Conservation (phyloP, 2,329 filamentous ascomycete species). For the Monosporascus sp. region DNA sequence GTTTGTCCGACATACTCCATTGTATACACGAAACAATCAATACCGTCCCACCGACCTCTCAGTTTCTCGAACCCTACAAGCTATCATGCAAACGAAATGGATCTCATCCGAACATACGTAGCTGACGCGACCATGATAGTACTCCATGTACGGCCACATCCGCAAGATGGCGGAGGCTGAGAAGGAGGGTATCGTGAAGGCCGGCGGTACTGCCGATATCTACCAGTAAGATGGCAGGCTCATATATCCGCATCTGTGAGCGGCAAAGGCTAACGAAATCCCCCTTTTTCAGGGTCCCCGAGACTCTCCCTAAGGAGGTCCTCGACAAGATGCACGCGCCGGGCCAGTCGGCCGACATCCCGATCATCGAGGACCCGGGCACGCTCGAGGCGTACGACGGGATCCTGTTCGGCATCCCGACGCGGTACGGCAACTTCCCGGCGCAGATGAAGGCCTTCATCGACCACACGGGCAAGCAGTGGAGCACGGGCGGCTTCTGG, state of each 20-base stretch:
- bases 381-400: conserved; percentile 74
- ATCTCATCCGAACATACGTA: background rate
- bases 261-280: background rate
- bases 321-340: conserved; percentile 89
- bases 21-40: no score
- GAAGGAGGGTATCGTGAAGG: conserved; percentile 82
- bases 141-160: conserved; percentile 94
- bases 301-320: conserved; percentile 82
- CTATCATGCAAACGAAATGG: conserved; percentile 9
- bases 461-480: conserved; percentile 85
- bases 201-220: conserved; percentile 75
- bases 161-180: conserved; percentile 79
- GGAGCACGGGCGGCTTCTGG: conserved; percentile 69
- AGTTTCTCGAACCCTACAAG: background rate
- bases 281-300: conserved; percentile 53
- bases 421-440: conserved; percentile 94
- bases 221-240: conserved; percentile 58
- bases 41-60: background rate
- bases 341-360: conserved; percentile 62
- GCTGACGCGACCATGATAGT: conserved; percentile 44
- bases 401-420: conserved; percentile 91
- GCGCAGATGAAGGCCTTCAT: conserved; percentile 93
- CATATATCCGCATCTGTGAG: no score
- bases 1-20: no score
- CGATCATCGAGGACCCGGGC: conserved; percentile 52